Evolutionary conservation across 2,329 filamentous ascomycete species (phyloP).

Genomic region (Calcarisporium arbuscula): DNA sequence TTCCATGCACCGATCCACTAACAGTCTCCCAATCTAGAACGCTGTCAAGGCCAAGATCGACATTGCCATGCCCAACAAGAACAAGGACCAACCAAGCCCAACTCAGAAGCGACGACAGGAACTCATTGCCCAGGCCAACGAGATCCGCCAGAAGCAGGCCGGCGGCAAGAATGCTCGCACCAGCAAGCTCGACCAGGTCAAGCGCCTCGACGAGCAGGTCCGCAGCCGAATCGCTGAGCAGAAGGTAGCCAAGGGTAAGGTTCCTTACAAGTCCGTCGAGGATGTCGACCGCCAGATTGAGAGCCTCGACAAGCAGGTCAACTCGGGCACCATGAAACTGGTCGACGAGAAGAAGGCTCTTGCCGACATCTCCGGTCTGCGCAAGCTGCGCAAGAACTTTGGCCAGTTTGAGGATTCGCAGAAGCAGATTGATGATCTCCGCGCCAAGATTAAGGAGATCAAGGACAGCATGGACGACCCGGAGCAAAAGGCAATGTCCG

Average conservation of each 20-base stretch:
- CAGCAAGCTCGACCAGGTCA: conserved; percentile 81
- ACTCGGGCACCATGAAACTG: conserved; percentile 84
- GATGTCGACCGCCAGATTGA: conserved; percentile 82
- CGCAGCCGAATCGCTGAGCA: conserved; percentile 81
- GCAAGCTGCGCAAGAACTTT: conserved; percentile 90
- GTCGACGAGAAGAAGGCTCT: conserved; percentile 97
- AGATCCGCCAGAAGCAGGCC: conserved; percentile 82
- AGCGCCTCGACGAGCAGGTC: conserved; percentile 82
- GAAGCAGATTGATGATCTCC: conserved; percentile 83
- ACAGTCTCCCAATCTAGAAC: conserved; percentile 60
- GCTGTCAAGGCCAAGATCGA: conserved; percentile 86
- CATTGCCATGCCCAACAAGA: conserved; percentile 64
- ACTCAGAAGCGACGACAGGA: conserved; percentile 78
- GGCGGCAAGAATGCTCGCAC: conserved; percentile 77
- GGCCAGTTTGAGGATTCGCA: conserved; percentile 75
- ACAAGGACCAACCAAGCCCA: conserved; percentile 74
- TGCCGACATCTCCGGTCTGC: conserved; percentile 71
- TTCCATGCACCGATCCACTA: conserved; percentile 7
- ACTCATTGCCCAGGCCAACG: conserved; percentile 72
- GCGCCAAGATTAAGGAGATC: conserved; percentile 80
- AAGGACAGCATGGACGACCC: conserved; percentile 88
- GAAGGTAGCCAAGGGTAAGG: conserved; percentile 74
- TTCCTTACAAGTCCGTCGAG: conserved; percentile 79
- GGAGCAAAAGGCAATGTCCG: conserved; percentile 79
- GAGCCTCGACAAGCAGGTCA: conserved; percentile 75